Evolutionary conservation across 1,284 basidiomycete species (phyloP).

Genomic region (Trametes sp.): DNA sequence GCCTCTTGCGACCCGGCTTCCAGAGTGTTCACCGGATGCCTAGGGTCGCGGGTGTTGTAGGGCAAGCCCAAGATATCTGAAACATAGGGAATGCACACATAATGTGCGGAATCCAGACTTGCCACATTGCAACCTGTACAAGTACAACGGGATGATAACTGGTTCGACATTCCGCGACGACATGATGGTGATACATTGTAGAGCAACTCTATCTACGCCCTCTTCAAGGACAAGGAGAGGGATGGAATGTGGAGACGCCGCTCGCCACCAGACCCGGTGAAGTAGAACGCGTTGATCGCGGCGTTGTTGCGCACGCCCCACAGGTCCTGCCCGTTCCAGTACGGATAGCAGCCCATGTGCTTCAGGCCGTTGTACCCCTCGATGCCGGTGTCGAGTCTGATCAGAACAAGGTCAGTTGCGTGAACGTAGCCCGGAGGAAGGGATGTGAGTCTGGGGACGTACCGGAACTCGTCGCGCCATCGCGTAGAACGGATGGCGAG

Average conservation of each 20-base stretch:
- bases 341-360: conserved; percentile 42
- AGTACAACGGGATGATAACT: too few relatives aligned
- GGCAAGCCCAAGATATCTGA: too few relatives aligned
- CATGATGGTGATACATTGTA: too few relatives aligned
- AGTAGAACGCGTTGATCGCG: conserved; percentile 35
- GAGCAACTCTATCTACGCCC: too few relatives aligned
- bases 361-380: conserved; percentile 58
- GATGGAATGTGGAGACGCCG: conserved; percentile 7
- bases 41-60: too few relatives aligned
- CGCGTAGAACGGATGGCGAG: conserved; percentile 48
- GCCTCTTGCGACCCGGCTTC: too few relatives aligned
- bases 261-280: conserved; percentile 21
- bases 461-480: conserved; percentile 50
- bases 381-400: conserved; percentile 32
- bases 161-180: too few relatives aligned
- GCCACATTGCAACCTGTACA: too few relatives aligned
- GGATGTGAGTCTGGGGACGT: conserved; percentile 2
- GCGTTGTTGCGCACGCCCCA: conserved; percentile 34
- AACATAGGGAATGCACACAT: too few relatives aligned
- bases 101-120: too few relatives aligned
- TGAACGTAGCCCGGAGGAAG: not conserved
- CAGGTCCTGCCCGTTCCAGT: conserved; percentile 37
- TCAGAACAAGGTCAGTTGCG: not conserved
- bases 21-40: too few relatives aligned
- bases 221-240: not conserved